Conservation (phyloP, 495 filamentous ascomycete genomes). For the Penicillium ucsense region DNA sequence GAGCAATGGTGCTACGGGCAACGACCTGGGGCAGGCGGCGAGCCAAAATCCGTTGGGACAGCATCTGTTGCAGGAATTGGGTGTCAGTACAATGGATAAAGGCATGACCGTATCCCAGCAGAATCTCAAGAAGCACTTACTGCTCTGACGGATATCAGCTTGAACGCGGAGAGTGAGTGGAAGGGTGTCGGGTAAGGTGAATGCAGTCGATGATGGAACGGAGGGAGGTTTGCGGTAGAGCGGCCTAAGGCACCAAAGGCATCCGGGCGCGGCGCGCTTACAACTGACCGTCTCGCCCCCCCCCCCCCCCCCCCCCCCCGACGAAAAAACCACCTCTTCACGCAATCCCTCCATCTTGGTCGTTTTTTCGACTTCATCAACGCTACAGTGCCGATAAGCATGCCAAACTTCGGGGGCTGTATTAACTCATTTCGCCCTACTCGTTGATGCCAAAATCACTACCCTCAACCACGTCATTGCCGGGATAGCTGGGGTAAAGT, state of each 20-base stretch:
- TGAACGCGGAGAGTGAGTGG: constrained; percentile 19
- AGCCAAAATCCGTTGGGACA: constrained; percentile 50
- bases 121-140: constrained; percentile 14
- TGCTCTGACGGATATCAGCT: constrained; percentile 19
- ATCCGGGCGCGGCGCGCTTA: constrained; percentile 24
- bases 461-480: constrained; percentile 52
- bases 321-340: constrained; percentile 39
- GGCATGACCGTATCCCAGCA: neutral
- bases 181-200: constrained; percentile 14
- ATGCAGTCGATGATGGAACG: constrained; percentile 23
- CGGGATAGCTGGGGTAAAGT: constrained; percentile 56
- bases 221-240: constrained; percentile 25
- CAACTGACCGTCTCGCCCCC: constrained; percentile 5
- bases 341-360: constrained; percentile 24
- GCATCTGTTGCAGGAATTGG: constrained; percentile 44
- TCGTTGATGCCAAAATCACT: constrained; percentile 55
- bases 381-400: constrained; percentile 42
- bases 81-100: constrained; percentile 6
- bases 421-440: constrained; percentile 43
- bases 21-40: constrained; percentile 38
- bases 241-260: constrained; percentile 13
- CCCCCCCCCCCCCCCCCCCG: constrained; percentile 12
- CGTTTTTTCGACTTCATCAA: constrained; percentile 29
- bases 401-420: constrained; percentile 51
- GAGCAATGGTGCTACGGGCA: constrained; percentile 38